Base-by-base conservation (phyloP, 108 stramenopile species). In the Cyclotella kingstonii region DNA sequence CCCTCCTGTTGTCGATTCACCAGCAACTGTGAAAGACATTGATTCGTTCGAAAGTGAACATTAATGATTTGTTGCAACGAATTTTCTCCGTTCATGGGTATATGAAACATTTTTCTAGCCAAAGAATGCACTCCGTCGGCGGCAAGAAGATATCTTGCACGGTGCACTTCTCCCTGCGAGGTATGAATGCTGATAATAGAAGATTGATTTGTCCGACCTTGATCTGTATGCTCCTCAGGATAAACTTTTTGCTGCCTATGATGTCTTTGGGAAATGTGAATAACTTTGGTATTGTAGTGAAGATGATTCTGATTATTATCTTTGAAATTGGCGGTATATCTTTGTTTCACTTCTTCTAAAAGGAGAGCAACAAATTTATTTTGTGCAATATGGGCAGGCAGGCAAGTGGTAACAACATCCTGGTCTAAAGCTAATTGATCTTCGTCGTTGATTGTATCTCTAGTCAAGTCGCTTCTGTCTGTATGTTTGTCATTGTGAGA, bases 121-220 rank as follows among this genome's bases (percentile, higher is more conserved):
- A 26, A 40, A 40, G 94, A 95, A 31, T 78, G 72, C 10, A 83
- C 85, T n/a, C 96, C 96, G 62, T 97, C 94, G 7, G 89, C 89
- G 4, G 90, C 96, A 0, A 96, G 45, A 19, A 95, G 70, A 49
- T 83, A 85, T 35, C 60, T 54, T 30, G 71, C 58, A 1, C 18
- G 62, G 34, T 73, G 52, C 12, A 40, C 8, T 36, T 58, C 55
- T 18, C 61, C 61, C 1, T 26, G 25, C 30, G 71, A 63, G 2
- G 71, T 73, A n/a, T 57, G 54, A 22, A 73, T 58, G 19, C 55
- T 34, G 8, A 73, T 73, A 10, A 45, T 56, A 15, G 49, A 36
- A 49, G 19, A n/a, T 35, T 36, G 38, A 30, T 46, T 54, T 23
- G 21, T 17, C 15, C 58, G 23, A 50, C 23, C 49, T 18, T 27